These are phyloP conservation scores for Xerocomus cyaneibrunnescens DNA, from an alignment of 1,284 basidiomycete species.

Conservation along the genomic window DNA sequence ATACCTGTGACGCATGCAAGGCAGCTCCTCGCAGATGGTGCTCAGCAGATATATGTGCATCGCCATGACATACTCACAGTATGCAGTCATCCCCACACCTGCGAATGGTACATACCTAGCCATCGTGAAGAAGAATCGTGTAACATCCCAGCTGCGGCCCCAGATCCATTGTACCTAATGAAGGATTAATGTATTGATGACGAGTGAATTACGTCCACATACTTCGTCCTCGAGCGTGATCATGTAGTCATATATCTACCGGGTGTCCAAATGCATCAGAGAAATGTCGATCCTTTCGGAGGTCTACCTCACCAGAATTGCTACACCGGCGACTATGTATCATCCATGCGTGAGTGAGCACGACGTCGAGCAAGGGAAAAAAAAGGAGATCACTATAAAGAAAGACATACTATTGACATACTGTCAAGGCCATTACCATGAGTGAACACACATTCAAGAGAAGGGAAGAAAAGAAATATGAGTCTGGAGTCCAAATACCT, in stretches of 20 bases:
- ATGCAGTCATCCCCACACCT: constrained; percentile 12
- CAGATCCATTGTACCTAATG: constrained; percentile 19
- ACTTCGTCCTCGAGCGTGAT: constrained; percentile 24
- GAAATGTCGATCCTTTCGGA: too few relatives aligned
- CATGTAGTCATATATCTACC: constrained; percentile 18
- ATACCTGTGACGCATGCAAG: constrained; percentile 9
- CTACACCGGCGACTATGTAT: constrained; percentile 11
- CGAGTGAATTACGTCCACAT: neutral
- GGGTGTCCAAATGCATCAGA: neutral
- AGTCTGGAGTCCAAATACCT: too few relatives aligned
- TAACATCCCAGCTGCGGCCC: constrained; percentile 18
- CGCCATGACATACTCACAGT: constrained; percentile 7
- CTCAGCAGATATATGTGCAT: neutral
- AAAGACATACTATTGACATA: constrained; percentile 15
- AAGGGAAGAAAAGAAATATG: too few relatives aligned
- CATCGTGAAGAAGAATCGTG: constrained; percentile 13
- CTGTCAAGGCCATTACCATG: neutral
- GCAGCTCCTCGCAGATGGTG: constrained; percentile 2
- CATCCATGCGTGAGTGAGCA: neutral
- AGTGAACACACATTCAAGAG: neutral
- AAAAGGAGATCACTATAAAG: neutral
- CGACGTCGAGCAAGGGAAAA: too few relatives aligned
- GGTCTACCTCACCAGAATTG: constrained; percentile 10
- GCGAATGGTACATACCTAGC: constrained; percentile 25
- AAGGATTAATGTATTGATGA: neutral